Evolutionary conservation across 352 stramenopile genomes (phyloP), one percentile per base, ranked within the genome.

Genomic region (Globisporangium canariense): DNA sequence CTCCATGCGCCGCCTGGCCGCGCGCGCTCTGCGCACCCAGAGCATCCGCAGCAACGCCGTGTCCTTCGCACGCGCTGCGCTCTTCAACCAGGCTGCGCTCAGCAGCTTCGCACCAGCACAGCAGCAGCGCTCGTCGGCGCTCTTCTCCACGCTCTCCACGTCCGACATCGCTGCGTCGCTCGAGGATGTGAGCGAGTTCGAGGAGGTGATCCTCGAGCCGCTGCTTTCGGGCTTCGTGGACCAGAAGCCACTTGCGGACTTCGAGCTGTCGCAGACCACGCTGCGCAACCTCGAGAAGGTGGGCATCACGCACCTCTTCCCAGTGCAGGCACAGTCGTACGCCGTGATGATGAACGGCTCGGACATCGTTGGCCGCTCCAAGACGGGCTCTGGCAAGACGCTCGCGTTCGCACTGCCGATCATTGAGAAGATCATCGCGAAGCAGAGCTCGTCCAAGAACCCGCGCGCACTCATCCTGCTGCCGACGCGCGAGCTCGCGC

Each of bases 401-500:
- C 60, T 65, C 18, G 60, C 60, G 51, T 65, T 97, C 86, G 88
- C 77, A 10, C 65, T 96, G 46, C 88, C 88, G 20, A 88, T 95
- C 40, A 73, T 93, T 20, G 83, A 96, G 74, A 80, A 74, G 32
- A 77, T 96, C 32, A 28, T 89, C 43, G 67, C 82, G 7, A 76
- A 82, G 49, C 58, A 66, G 49, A 67, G 51, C 18, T 43, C 60
- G 25, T 62, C 70, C 53, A 68, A 73, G 30, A 71, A 90, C 45
- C 97, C 97, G 36, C 85, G 90, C 46, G 89, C 98, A 55, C 74
- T 99, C 10, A 89, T 99, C 20, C 76, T 99, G 65, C 88, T 98
- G 20, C 97, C 97, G 0, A 99, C 97, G 30, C 93, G 97, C 36
- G 97, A 99, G 84, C 83, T 99, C 46, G 97, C 96, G 45, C 89